Evolutionary conservation across 2,329 filamentous ascomycete species (phyloP), one percentile per base, ranked within the genome.

Genomic region (Cladobotryum mycophilum): DNA sequence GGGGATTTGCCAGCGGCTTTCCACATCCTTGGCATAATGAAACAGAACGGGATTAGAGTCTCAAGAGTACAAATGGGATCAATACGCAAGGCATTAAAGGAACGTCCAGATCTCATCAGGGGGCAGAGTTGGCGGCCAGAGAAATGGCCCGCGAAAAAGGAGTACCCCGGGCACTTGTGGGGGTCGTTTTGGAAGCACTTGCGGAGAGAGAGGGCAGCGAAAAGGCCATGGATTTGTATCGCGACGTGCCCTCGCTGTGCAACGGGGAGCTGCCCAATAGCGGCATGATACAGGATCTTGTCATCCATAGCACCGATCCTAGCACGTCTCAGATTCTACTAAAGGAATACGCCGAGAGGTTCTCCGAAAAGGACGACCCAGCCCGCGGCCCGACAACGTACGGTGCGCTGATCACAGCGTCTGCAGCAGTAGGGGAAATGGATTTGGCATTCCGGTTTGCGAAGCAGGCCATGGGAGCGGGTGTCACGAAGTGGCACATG

Each of bases 1-100:
- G 73, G 76, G 2, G 82, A 93, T 56, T 61, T 92, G 7, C 68
- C 71, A 20, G 80, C 82, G 22, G 86, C 87, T 0, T 75, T 96
- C 35, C 78, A 80, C 38, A 76, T 87, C 1, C 73, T 96, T 14
- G 81, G 80, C 56, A 84, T 89, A 62, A 93, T 95, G 85, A 70
- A 79, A 18, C 75, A 80, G 53, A 59, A 53, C 33, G 63, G 61
- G 11, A 53, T 82, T 5, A 64, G 85, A 5, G 64, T 76, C 37
- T 74, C 82, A 3, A 77, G 80, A 4, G 77, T 72, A 13, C 85
- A 80, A 49, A 89, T 86, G 2, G 75, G 84, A 14, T 68, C 80
- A 2, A 71, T 96, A 18, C 83, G 78, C 58, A 61, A 65, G 3
- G 70, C 79, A 52, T 71, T 95, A 40, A 70, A 70, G 37, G 61